Base-by-base conservation (phyloP, 345 rosid genomes). In the Acer yangbiense region DNA sequence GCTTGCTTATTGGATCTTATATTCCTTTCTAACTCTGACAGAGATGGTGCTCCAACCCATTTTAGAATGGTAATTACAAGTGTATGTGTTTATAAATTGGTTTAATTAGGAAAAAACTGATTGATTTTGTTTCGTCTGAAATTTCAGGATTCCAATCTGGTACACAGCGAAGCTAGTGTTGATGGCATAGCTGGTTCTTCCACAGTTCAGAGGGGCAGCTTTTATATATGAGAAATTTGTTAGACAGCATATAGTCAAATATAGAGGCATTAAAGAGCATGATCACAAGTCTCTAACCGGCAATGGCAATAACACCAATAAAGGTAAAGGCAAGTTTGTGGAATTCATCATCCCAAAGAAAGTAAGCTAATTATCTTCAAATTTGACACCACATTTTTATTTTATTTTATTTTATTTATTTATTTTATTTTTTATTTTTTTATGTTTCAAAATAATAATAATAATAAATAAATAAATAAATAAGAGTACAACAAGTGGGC, bases 1-100 rank as follows among this genome's bases (percentile, higher is more conserved):
- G 98, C 97, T 94, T 73, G 96, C 97, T 72, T 94, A 94, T 78
- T 94, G 98, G 98, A 92, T 94, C 79, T 9, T 92, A 3, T 94
- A 94, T 76, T 94, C 98, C 6, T 87, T 94, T 79, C 85, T 94
- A 44, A 89, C 97, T 65, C 90, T 94, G 16, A 17, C 83, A 1
- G 98, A 94, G 90, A 89, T 94, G 83, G 44, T 92, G 2, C 86
- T 94, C 43, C 93, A 92, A 57, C 76, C 97, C 32, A 60, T 92
- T 17, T 44, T 94, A 25, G 89, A 94, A 58, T 92, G 94, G 95
- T 93, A 80, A 44, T 7, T 3, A 20, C 46, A 39, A 6, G 44
- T 41, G 44, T 41, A 0, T 41, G 1, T 41, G 9, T 41, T 5
- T 41, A 41, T 39, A 41, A 41, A 41, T 7, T 41, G 44, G 1